Base-by-base conservation (phyloP, 331 rosid genomes). In the Saraca asoca region DNA sequence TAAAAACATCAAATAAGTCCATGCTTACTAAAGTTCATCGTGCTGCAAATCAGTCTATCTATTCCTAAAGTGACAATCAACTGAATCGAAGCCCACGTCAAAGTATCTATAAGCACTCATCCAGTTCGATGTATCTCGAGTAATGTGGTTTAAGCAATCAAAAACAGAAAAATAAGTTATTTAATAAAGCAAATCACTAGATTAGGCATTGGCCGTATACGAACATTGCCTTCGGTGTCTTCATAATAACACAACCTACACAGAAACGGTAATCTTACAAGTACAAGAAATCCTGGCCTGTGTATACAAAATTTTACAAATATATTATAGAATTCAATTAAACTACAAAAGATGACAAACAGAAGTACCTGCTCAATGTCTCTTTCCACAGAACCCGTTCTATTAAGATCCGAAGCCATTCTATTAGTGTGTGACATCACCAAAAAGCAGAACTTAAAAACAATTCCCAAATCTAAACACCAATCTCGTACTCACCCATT, bases 391-490 rank as follows among this genome's bases (percentile, higher is more conserved):
- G 90, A 72, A 41, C 97, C 96, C 62, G 89, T 80, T 90, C 88
- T 90, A 83, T 86, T 88, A 73, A 83, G 96, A 90, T 90, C 96
- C 85, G 94, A 85, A 82, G 82, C 74, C 92, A 86, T 90, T 82
- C 97, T 88, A 76, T 79, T 89, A 31, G 82, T 80, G 78, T 87
- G 62, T 72, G 87, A 90, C 82, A 81, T 88, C 79, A 62, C 74
- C 73, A 63, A 75, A 60, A 64, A 14, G 18, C 59, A 53, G 54
- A 69, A 33, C 18, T 75, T 58, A 54, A 66, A 81, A 81, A 80
- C 81, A 78, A 69, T 77, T 64, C 73, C 54, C 79, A 82, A 87
- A 78, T 75, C 86, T 75, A 69, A 73, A 80, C 70, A 74, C 75
- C 41, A 75, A 70, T 76, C 69, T 68, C 62, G 58, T 80, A 82